Evolutionary conservation across 2,329 filamentous ascomycete species (phyloP), one percentile per base, ranked within the genome.

Genomic region (Cladosporium colombiae): DNA sequence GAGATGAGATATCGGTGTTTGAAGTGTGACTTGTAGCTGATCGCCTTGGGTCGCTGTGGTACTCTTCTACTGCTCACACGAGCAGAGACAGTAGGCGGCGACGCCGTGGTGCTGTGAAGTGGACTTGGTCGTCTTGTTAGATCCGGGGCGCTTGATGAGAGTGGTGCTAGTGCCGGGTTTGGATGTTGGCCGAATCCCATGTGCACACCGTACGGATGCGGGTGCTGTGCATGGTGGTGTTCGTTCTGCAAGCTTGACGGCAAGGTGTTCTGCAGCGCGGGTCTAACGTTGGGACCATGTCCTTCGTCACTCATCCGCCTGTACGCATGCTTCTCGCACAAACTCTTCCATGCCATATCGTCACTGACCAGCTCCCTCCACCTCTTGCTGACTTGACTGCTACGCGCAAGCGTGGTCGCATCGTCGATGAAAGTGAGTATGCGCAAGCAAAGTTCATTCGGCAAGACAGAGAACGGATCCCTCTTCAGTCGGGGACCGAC

Each of bases 1-100:
- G 99, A 95, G 18, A 99, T 94, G 80, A 98, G 88, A 77, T 98
- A 98, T 74, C 93, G 87, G 77, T 98, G 93, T 78, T 98, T 98
- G 82, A 99, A 99, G 78, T 98, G 94, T 5, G 92, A 96, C 74
- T 96, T 92, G 81, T 98, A 97, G 1, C 92, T 94, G 71, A 89
- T 89, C 31, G 92, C 84, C 71, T 89, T 90, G 7, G 78, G 88
- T 81, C 81, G 88, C 75, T 75, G 78, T 73, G 69, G 67, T 75
- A 64, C 65, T 70, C 76, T 68, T 73, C 69, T 71, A 16, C 66
- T 68, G 25, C 68, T 70, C 10, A 13, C n/a, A 13, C 72, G 70
- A 18, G 68, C 62, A 10, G 70, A 68, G 3, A 74, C 66, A 1
- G 69, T 72, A 11, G 72, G 71, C n/a, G 71, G 68, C 3, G 73